Evolutionary conservation across 495 filamentous ascomycete genomes (phyloP), one percentile per base, ranked within the genome.

Genomic region (Penicillium bovifimosum): DNA sequence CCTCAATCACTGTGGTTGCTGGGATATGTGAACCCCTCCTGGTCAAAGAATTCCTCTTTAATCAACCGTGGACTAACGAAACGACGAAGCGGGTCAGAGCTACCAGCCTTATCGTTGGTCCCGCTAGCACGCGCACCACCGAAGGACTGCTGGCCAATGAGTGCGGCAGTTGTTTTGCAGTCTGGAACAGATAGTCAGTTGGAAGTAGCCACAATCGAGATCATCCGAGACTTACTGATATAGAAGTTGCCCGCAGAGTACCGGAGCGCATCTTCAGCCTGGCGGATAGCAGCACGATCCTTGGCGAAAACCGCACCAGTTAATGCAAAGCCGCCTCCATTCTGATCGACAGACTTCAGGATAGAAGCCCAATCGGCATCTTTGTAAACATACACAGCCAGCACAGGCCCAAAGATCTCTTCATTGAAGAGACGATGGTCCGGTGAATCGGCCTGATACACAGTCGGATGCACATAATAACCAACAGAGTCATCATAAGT

Each of bases 241-340:
- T 93, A 95, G 68, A 93, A 91, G 66, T 93, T 95, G 6, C 89
- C 89, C 9, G 88, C 86, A 9, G 86, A 78, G 62, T 91, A 85
- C 50, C 85, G 80, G 47, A 95, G 78, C 34, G 75, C 76, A 57
- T 91, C 80, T 68, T 91, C 86, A 3, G 88, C 88, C 46, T 80
- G 63, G 9, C 85, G 79, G 46, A 91, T 76, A 1, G 79, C 86
- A 14, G 65, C 58, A 13, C 87, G 78, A 64, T 91, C 86, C 27
- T 73, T 63, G 3, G 88, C 87, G 62, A 93, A 95, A 28, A 95
- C 75, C 11, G 84, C 77, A 3, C 89, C 89, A 6, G 89, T 92
- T 47, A 95, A 75, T 9, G 81, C 87, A 60, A 89, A 90, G 29
- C 80, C 82, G 43, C 79, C 82, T 16, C 74, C 73, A 33, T 76